Conservation (phyloP, 441 rosid genomes). For the Gossypium davidsonii region DNA sequence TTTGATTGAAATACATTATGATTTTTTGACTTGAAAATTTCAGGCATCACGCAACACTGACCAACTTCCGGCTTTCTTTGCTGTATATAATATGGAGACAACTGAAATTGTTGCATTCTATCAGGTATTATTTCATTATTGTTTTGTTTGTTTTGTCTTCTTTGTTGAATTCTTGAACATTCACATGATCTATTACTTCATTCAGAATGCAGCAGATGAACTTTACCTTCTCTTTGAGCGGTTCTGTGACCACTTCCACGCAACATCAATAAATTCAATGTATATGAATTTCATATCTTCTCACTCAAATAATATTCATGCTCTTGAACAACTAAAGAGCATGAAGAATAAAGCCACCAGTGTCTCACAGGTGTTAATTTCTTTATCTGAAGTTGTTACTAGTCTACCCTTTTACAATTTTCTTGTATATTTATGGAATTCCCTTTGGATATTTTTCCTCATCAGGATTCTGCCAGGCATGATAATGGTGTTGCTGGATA, state of each 20-base stretch:
- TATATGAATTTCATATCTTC: slow-evolving; percentile 80
- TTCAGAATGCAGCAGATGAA: slow-evolving; percentile 84
- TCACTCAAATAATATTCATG: slow-evolving; percentile 72
- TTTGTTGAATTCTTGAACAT: slow-evolving; percentile 8
- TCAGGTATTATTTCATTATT: slow-evolving; percentile 44
- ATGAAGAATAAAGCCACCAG: slow-evolving; percentile 61
- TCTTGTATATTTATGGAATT: neutral
- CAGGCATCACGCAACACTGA: slow-evolving; percentile 70
- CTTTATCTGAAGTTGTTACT: neutral
- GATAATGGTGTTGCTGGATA: neutral
- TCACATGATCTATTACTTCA: slow-evolving; percentile 7
- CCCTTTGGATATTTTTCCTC: neutral
- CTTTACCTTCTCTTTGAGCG: slow-evolving; percentile 78
- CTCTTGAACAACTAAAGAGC: slow-evolving; percentile 65
- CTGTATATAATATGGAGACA: slow-evolving; percentile 94
- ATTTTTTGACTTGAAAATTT: slow-evolving; percentile 23
- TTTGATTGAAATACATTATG: slow-evolving; percentile 9
- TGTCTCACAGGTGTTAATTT: slow-evolving; percentile 48
- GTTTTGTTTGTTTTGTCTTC: neutral
- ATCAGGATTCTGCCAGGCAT: neutral
- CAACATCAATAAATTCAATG: slow-evolving; percentile 53
- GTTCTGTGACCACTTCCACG: slow-evolving; percentile 71
- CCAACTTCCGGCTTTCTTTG: slow-evolving; percentile 73
- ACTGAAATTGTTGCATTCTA: slow-evolving; percentile 90
- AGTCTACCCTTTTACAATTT: neutral